A percentile compares a stretch with the other conserved stretches of the same genome.
These are phyloP conservation scores for Penstemon barbatus DNA, from an alignment of 257 asterid genomes.

Conservation along the genomic window DNA sequence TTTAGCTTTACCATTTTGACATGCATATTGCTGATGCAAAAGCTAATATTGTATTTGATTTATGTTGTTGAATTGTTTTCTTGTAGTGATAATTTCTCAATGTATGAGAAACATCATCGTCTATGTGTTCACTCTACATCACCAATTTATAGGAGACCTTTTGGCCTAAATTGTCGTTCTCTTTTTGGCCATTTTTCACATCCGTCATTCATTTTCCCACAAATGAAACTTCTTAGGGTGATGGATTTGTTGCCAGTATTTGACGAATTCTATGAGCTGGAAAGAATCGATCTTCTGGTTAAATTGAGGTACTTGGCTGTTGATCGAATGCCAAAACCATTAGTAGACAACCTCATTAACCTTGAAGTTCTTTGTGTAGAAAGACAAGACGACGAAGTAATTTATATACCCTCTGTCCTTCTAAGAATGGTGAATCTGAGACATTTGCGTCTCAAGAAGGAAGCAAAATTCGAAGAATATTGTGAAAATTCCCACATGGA, in stretches of 20 bases:
- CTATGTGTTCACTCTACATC: background rate
- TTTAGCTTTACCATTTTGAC: background rate
- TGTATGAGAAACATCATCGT: slow-evolving; percentile 14
- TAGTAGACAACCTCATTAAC: slow-evolving; percentile 1
- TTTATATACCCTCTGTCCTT: slow-evolving; percentile 1
- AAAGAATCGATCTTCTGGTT: background rate
- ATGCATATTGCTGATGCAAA: too few relatives aligned
- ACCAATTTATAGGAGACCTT: background rate
- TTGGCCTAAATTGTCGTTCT: background rate
- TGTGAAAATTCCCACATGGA: background rate
- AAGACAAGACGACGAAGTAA: background rate
- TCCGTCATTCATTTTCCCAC: background rate
- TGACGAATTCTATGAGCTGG: background rate
- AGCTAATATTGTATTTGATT: background rate
- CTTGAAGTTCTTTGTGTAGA: slow-evolving; percentile 10
- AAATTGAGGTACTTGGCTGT: slow-evolving; percentile 23
- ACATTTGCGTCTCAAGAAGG: slow-evolving; percentile 3
- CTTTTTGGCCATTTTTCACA: background rate
- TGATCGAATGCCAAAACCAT: background rate
- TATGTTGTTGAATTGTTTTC: background rate
- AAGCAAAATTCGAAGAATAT: background rate
- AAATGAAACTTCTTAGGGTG: background rate
- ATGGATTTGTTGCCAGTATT: background rate
- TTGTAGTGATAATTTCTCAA: background rate
- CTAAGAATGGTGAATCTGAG: slow-evolving; percentile 19